These are phyloP conservation scores for Penicillium macrosclerotiorum DNA, from an alignment of 495 filamentous ascomycete genomes.

Conservation along the genomic window DNA sequence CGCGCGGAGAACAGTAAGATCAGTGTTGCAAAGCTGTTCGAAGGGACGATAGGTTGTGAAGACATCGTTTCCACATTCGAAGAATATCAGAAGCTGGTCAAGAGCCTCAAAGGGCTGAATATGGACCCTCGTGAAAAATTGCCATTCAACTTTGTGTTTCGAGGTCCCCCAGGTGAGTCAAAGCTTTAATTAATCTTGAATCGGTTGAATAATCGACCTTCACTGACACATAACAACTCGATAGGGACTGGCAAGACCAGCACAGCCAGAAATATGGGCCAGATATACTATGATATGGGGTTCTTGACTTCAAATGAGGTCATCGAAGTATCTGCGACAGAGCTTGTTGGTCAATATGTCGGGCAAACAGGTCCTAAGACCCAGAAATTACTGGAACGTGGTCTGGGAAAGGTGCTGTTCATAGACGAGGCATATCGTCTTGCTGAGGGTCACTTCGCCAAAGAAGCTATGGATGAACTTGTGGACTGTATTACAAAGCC, in stretches of 20 bases:
- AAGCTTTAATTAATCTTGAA: neutral
- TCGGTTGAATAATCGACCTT: neutral
- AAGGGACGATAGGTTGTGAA: slow-evolving; percentile 66
- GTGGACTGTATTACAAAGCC: slow-evolving; percentile 67
- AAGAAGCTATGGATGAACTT: slow-evolving; percentile 73
- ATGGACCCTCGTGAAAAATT: slow-evolving; percentile 59
- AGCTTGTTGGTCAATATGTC: slow-evolving; percentile 58
- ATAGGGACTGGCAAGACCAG: slow-evolving; percentile 73
- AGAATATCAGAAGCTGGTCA: slow-evolving; percentile 57
- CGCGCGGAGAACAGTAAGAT: slow-evolving; percentile 48
- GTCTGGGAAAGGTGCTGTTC: slow-evolving; percentile 59
- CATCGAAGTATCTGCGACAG: slow-evolving; percentile 58
- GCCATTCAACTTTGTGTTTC: slow-evolving; percentile 63
- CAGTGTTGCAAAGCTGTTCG: slow-evolving; percentile 58
- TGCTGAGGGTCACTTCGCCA: slow-evolving; percentile 53
- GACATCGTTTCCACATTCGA: slow-evolving; percentile 56
- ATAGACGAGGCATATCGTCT: slow-evolving; percentile 64
- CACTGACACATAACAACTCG: no score
- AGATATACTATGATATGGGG: slow-evolving; percentile 71
- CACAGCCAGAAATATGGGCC: slow-evolving; percentile 68
- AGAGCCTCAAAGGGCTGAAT: slow-evolving; percentile 42
- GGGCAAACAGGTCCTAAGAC: slow-evolving; percentile 52
- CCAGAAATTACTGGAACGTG: slow-evolving; percentile 33
- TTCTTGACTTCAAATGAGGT: slow-evolving; percentile 55
- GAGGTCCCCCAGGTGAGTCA: slow-evolving; percentile 56